Evolutionary conservation across 2,329 filamentous ascomycete genomes (phyloP), one percentile per base, ranked within the genome.

Genomic region (Pestalotiopsis sp.): DNA sequence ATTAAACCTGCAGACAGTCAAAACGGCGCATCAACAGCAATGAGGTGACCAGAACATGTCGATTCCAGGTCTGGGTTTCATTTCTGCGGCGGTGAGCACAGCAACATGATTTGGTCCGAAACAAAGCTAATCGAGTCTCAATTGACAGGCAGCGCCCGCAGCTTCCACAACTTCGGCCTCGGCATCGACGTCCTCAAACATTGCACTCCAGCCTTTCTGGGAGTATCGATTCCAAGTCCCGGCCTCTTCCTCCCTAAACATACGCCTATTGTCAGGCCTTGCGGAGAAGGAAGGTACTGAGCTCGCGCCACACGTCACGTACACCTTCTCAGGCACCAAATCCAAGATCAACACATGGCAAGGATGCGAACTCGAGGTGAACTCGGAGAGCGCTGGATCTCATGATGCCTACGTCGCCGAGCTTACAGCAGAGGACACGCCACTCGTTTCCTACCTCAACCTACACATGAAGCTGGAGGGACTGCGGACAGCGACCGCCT

Each of bases 221-320:
- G 93, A 95, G 85, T 95, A 92, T 90, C 89, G 93, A 64, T 95
- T 95, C 81, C 87, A 93, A 76, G 90, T 93, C 59, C 86, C 90
- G 12, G 79, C 83, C 70, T 81, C 78, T 71, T 80, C 81, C 68
- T 74, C 79, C 38, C 69, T 86, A 64, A 79, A 80, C 52, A 77
- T 87, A 62, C 85, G 94, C 83, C 85, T 98, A 31, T 82, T 93
- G 68, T 89, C 87, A 41, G 96, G 96, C 70, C 94, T 91, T 1
- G 96, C 95, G 63, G 96, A 99, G 80, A 90, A 97, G 77, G 97
- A 98, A 78, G 96, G 96, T 77, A 95, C 95, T 67, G 96, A 99
- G 82, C 91, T 99, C 58, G 94, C 94, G 12, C 87, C 89, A 11
- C 92, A 92, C 68, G 92, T 92, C 65, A 86, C 88, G 11, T 98